phyloP scores from a whole-genome alignment of 352 stramenopile genomes.

The Halophytophthora batemanensis region DNA sequence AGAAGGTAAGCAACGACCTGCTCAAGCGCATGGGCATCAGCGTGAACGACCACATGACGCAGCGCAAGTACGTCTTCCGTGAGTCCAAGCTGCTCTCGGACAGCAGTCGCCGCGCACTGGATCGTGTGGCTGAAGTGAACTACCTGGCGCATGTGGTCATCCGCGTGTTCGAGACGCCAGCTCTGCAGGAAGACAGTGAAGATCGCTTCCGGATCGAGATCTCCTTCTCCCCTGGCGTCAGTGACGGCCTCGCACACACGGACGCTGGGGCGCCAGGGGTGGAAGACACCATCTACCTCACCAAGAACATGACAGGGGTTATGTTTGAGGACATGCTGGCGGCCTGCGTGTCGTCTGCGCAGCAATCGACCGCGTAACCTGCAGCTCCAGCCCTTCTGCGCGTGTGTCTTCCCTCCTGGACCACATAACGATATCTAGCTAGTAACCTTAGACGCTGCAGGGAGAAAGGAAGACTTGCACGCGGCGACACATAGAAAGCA shows the following conservation, averaged over 20 bases:
- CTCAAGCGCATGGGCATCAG: constrained; percentile 85
- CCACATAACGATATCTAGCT: not conserved
- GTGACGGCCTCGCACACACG: constrained; percentile 27
- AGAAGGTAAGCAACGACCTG: constrained; percentile 84
- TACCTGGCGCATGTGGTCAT: constrained; percentile 99
- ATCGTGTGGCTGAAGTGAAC: constrained; percentile 94
- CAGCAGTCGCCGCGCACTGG: constrained; percentile 61
- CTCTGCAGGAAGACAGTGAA: constrained; percentile 75
- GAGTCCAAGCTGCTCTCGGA: constrained; percentile 80
- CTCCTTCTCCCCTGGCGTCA: constrained; percentile 75
- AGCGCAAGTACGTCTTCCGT: constrained; percentile 80
- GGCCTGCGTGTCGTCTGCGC: constrained; percentile 76
- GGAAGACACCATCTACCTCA: constrained; percentile 79
- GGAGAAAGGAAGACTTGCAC: too few relatives aligned
- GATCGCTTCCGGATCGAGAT: constrained; percentile 87
- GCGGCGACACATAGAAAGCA: too few relatives aligned
- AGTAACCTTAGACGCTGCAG: too few relatives aligned
- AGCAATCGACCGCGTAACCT: constrained; percentile 30
- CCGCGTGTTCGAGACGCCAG: constrained; percentile 96
- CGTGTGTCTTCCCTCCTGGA: too few relatives aligned
- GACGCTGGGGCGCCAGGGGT: constrained; percentile 25
- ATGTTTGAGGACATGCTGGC: constrained; percentile 90
- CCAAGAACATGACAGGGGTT: constrained; percentile 80
- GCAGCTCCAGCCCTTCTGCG: not conserved
- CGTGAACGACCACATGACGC: constrained; percentile 72